Evolutionary conservation across 495 filamentous ascomycete genomes (phyloP), one percentile per base, ranked within the genome.

Genomic region (Friedmanniomyces simplex): DNA sequence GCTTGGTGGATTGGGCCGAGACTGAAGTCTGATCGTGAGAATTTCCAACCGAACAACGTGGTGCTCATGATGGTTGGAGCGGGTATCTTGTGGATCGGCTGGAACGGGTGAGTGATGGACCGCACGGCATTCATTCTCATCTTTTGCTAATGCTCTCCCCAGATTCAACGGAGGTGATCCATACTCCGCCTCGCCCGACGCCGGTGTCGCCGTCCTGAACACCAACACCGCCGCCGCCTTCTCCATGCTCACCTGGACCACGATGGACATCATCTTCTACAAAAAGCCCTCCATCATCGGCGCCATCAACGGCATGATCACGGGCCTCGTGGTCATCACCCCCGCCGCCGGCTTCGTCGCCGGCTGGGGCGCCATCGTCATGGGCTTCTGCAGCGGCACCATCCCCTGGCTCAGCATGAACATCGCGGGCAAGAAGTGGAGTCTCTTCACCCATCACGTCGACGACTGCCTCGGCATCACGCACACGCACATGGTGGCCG

Each of bases 21-120:
- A n/a, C 63, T 78, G 5, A 66, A 72, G 46, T 57, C 69, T 12
- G 78, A 81, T 61, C 72, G 73, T 18, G 76, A 79, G 28, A 73
- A 74, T 54, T 74, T 74, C 57, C 69, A 66, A 18, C 78, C 78
- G 0, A 78, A 79, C 69, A 81, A 79, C 61, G 70, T 79, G 46
- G 57, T 76, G 14, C 68, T 74, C 26, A 72, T 77, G 60, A 58
- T 81, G 28, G 70, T 77, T 26, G 78, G 78, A 34, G 77, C 77
- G 2, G 77, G 77, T 28, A 76, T 81, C 36, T 72, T 81, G n/a
- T 81, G 78, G 78, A 70, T 77, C 30, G 77, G 77, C 63, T 80
- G 77, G 77, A 79, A 79, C 67, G 77, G 77, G 28, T 54, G 22
- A n/a, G 51, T 43, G 21, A 20, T 21, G 2, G 12, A 34, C 4